Evolutionary conservation across 1,284 basidiomycete genomes (phyloP), one percentile per base, ranked within the genome.

Genomic region (Ustanciosporium gigantosporum): DNA sequence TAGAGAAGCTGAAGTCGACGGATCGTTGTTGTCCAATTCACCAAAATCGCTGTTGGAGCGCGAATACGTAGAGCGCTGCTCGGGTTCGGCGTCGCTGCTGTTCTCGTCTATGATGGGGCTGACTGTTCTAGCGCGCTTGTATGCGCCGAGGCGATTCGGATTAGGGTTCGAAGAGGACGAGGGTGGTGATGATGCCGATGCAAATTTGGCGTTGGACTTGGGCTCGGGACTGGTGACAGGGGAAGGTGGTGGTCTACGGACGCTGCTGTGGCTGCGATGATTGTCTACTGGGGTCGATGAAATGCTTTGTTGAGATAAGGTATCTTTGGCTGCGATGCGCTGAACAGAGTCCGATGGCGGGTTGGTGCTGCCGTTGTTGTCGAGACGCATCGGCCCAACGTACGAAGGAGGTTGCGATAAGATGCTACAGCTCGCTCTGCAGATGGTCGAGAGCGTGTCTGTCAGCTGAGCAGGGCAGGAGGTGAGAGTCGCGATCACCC

Each of bases 51-150:
- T 64, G 4, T 49, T 35, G 17, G 60, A 55, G 19, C 41, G 45
- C 0, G 60, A 64, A 22, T 41, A 57, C 22, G 19, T 36, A 17
- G 59, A 57, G 31, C 27, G 39, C 25, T 13, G 15, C 25, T 62
- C 60, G 32, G 25, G 50, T 22, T 64, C 60, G 19, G 53, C 36
- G 49, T 64, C 60, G 37, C 60, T 64, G 41, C 53, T 58, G 43
- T 58, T 58, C 31, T 64, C 60, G 60, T 64, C 60, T 41, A 64
- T 64, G 49, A 64, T 46, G 23, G 60, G 60, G 24, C 53, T 58
- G 34, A 53, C 55, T 19, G 60, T 64, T 6, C 60, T 43, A 25
- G 60, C 60, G 25, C 60, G 22, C 35, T 64, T 64, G 55, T 50
- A 64, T 14, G 52, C 42, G 13, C 44, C 32, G 5, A 38, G 17